phyloP scores from a whole-genome alignment of 495 filamentous ascomycete genomes.

The Daldinia decipiens region DNA sequence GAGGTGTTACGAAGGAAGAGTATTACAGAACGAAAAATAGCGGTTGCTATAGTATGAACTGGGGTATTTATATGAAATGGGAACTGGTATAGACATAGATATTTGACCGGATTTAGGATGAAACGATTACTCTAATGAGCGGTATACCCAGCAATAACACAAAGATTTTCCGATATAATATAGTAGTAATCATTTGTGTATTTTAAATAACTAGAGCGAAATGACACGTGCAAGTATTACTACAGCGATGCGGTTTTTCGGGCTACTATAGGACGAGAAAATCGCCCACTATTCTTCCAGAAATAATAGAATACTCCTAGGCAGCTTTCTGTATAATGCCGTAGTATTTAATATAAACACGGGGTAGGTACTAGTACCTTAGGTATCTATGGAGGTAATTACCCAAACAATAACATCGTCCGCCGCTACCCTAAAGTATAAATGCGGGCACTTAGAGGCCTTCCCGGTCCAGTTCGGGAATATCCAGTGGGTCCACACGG shows the following conservation, averaged over 20 bases:
- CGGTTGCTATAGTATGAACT: constrained; percentile 65
- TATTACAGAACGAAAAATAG: constrained; percentile 69
- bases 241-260: too few species aligned
- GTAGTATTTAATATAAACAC: background rate
- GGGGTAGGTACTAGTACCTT: too few species aligned
- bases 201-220: background rate
- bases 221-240: too few species aligned
- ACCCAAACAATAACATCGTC: background rate
- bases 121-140: background rate
- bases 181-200: background rate
- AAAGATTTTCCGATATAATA: background rate
- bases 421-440: background rate
- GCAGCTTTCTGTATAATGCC: background rate
- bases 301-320: background rate
- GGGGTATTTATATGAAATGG: constrained; percentile 73
- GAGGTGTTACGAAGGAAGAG: constrained; percentile 74
- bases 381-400: too few species aligned
- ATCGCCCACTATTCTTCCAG: too few species aligned
- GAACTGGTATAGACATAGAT: constrained; percentile 57
- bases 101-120: background rate
- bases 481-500: background rate
- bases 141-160: constrained; percentile 8
- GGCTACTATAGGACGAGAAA: too few species aligned
- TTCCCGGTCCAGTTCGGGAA: constrained; percentile 1
- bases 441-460: background rate